These are phyloP conservation scores for Trichothecium sympodiale DNA, from an alignment of 2,329 filamentous ascomycete species.

Conservation along the genomic window DNA sequence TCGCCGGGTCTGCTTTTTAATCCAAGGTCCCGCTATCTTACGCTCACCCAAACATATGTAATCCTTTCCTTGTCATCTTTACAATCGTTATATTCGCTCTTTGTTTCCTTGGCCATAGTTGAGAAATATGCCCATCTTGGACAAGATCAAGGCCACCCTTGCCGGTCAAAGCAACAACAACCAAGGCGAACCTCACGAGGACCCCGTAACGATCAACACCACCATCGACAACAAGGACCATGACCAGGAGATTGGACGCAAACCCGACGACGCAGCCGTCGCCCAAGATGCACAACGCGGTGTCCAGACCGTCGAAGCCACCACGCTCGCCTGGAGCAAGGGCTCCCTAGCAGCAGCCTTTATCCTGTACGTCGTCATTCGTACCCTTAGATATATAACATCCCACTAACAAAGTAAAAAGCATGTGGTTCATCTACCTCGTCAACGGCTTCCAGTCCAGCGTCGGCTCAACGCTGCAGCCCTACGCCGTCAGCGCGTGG, in stretches of 20 bases:
- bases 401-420: too few relatives aligned
- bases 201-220: slow-evolving; percentile 1
- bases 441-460: slow-evolving; percentile 28
- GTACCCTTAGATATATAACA: too few relatives aligned
- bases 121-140: neutral
- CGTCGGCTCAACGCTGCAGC: slow-evolving; percentile 18
- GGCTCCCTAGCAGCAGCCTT: slow-evolving; percentile 20
- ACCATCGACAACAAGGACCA: slow-evolving; percentile 7
- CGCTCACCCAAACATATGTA: too few relatives aligned
- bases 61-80: too few relatives aligned
- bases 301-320: slow-evolving; percentile 29
- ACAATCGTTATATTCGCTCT: too few relatives aligned
- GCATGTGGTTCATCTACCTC: slow-evolving; percentile 32
- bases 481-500: slow-evolving; percentile 27
- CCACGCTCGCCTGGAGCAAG: slow-evolving; percentile 29
- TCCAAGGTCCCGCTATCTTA: too few relatives aligned
- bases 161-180: neutral
- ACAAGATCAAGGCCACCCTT: neutral
- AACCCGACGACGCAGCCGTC: slow-evolving; percentile 6
- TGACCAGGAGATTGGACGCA: slow-evolving; percentile 4
- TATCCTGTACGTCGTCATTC: slow-evolving; percentile 14
- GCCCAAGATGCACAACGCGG: slow-evolving; percentile 19
- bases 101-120: too few relatives aligned
- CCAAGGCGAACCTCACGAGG: neutral
- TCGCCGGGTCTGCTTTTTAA: too few relatives aligned